Base-by-base conservation (phyloP, 352 stramenopile species). In the Globisporangium splendens region DNA sequence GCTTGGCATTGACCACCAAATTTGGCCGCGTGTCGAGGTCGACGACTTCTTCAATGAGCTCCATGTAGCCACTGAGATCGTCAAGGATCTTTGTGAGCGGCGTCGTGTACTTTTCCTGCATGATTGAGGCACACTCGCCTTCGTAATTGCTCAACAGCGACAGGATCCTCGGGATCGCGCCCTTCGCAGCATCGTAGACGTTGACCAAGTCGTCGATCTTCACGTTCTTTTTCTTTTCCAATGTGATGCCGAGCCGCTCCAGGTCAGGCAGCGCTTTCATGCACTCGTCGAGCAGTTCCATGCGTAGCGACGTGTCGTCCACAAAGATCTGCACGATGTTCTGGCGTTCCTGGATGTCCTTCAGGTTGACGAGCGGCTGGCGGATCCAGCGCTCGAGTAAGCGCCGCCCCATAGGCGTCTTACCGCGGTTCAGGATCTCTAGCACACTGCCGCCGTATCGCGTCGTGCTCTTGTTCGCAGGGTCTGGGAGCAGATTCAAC, bases 381-480 rank as follows among this genome's bases (percentile, higher is more conserved):
- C 95, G 80, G 50, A 99, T 90, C 97, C 97, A 99, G n/a, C 94
- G 79, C 70, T 98, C 88, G 22, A 99, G 77, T 21, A 98, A 67
- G 0, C 90, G 77, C 54, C 82, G 80, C 0, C 97, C 97, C 91
- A 99, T 98, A 15, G 77, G 69, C 5, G 96, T 99, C 63, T 97
- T 95, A 57, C 91, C 96, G 44, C 94, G 81, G 71, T 98, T 98
- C 18, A 99, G 75, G 31, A 99, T 88, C 50, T 97, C 94, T 62
- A 93, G 84, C 0, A 99, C 72, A 55, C 91, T 98, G 31, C 86
- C 78, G 42, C 81, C 84, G 18, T 88, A 70, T 0, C 71, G 72
- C 20, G 61, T 49, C 1, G 72, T 67, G 43, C 65, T 61, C 44
- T 77, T 77, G 8, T 55, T 70, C 12, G 58, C 72, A 10, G 79